Evolutionary conservation across 2,329 filamentous ascomycete species (phyloP).

Genomic region (Madurella mycetomatis): DNA sequence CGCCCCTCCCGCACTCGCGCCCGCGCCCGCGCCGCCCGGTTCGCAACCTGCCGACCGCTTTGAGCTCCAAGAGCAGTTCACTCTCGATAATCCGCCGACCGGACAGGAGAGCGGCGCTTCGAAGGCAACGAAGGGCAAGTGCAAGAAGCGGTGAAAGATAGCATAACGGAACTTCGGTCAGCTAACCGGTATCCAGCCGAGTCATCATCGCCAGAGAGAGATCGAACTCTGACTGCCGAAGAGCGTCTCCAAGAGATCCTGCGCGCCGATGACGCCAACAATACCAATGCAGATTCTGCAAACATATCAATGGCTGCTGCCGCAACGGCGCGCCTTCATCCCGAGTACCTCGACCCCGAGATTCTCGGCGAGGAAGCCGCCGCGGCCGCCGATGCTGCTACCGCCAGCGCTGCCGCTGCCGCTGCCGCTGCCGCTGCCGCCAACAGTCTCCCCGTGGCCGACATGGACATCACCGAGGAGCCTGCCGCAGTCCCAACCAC

Average conservation of each 20-base stretch:
- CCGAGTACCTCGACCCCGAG: slow-evolving; percentile 50
- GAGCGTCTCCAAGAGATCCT: slow-evolving; percentile 48
- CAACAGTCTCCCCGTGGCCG: slow-evolving; percentile 16
- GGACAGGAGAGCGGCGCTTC: slow-evolving; percentile 41
- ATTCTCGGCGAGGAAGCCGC: slow-evolving; percentile 28
- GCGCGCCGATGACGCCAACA: slow-evolving; percentile 33
- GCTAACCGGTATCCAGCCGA: slow-evolving; percentile 15
- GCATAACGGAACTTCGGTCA: neutral
- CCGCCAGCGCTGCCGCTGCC: slow-evolving; percentile 18
- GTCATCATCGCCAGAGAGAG: slow-evolving; percentile 11
- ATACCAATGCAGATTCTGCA: slow-evolving; percentile 40
- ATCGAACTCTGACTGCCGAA: slow-evolving; percentile 40
- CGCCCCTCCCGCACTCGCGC: slow-evolving; percentile 20
- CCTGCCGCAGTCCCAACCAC: neutral
- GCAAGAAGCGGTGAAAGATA: neutral
- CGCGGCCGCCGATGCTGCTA: slow-evolving; percentile 23
- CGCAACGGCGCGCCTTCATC: slow-evolving; percentile 51
- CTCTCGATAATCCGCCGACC: slow-evolving; percentile 51
- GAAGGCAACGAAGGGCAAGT: slow-evolving; percentile 37
- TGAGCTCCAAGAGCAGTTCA: slow-evolving; percentile 56
- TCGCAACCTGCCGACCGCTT: slow-evolving; percentile 36
- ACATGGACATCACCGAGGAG: slow-evolving; percentile 18
- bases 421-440: slow-evolving; percentile 16
- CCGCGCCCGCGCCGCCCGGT: slow-evolving; percentile 16
- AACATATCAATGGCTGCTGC: slow-evolving; percentile 54